Base-by-base conservation (phyloP, 805 yeast genomes). In the Sugiyamaella valdiviana region DNA sequence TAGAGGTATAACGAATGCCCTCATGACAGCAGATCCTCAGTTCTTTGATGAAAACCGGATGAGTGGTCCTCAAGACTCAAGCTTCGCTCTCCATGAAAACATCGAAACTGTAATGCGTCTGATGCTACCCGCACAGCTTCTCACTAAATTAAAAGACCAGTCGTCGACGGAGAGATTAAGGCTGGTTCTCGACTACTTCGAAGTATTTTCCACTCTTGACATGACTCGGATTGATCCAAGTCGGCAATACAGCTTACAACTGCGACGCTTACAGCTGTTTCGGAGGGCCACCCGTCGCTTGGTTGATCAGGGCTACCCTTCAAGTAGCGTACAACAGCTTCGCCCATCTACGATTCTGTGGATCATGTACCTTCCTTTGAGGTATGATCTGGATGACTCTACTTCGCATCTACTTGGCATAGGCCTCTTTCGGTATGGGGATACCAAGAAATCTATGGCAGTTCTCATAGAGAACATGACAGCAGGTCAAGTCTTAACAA, bases 401-500 rank as follows among this genome's bases (percentile, higher is more conserved):
- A 38, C 51, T 2, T 46, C 38, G 29, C 36, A 42, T 1, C 7
- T 42, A 36, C 39, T 52, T 5, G 15, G 47, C 29, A 36, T 45
- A 5, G 36, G 37, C 5, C 36, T 46, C 23, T 52, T 50, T 15
- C 39, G 49, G 10, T 35, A 23, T 10, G 44, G 48, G 6, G 35
- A 41, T 4, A 46, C 51, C 26, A 39, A 26, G 4, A 22, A 42
- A 15, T 56, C 57, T 1, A 45, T 51, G 26, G 36, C 40, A 20
- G 38, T 49, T 7, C 36, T 53, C 2, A 39, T 56, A 20, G 45
- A 42, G 2, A 36, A 43, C 9, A 36, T 59, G 36, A 52, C 63
- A 2, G 42, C 40, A 19, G 36, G 14, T 14, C 6, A n/a, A 20
- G 36, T 44, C 3, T 21, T 36, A 16, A 14, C 35, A 14, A 36